A percentile compares a stretch with the other conserved stretches of the same genome.
Conservation (phyloP, 306 rosid genomes). For the Inga laurina region DNA sequence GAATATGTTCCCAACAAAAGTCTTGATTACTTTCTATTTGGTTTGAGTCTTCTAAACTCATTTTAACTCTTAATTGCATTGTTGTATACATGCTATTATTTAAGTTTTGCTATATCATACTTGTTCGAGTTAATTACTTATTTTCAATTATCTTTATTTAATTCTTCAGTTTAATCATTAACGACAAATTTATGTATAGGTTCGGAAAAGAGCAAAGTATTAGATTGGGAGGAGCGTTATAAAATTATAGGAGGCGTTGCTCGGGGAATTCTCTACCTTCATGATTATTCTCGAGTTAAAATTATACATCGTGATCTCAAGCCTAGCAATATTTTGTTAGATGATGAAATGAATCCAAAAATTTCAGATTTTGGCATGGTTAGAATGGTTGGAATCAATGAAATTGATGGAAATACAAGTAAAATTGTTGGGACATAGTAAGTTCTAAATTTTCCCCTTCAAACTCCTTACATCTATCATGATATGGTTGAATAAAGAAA, state of each 20-base stretch:
- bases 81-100: not conserved
- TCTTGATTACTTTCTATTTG: not conserved
- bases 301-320: slow-evolving; percentile 48
- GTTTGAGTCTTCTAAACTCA: not conserved
- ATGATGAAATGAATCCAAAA: slow-evolving; percentile 37
- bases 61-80: not conserved
- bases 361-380: slow-evolving; percentile 52
- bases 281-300: slow-evolving; percentile 45
- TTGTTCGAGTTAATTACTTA: too few species aligned
- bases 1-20: not conserved
- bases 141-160: not conserved
- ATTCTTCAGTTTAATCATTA: too few species aligned
- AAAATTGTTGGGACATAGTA: slow-evolving; percentile 50
- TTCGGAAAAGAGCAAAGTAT: not conserved
- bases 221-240: not conserved
- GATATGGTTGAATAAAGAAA: not conserved
- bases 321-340: slow-evolving; percentile 44
- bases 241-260: slow-evolving; percentile 20
- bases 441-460: not conserved
- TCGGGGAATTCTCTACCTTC: slow-evolving; percentile 45
- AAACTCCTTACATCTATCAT: not conserved
- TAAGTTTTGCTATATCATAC: not conserved
- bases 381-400: slow-evolving; percentile 25
- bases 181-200: not conserved
- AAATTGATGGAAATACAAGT: slow-evolving; percentile 25